A percentile compares a stretch with the other conserved stretches of the same genome.
These are phyloP conservation scores for Coemansia sp. DNA, from an alignment of 192 early-diverging fungal genomes.

Conservation along the genomic window DNA sequence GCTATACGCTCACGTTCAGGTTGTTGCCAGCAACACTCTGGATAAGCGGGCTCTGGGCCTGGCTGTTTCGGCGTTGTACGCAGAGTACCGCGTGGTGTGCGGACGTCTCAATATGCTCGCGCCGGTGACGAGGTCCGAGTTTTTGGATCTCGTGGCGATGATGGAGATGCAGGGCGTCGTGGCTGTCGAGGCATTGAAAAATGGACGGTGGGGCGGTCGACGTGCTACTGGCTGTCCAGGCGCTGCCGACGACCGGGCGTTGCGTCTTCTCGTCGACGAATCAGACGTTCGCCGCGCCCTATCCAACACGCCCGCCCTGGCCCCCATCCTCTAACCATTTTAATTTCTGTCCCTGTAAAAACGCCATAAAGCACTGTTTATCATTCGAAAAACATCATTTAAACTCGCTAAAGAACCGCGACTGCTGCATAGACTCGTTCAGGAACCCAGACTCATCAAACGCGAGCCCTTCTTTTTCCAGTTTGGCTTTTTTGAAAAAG, in stretches of 20 bases:
- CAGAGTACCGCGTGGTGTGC: slow-evolving; percentile 62
- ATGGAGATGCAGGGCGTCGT: slow-evolving; percentile 74
- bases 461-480: slow-evolving; percentile 61
- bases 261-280: slow-evolving; percentile 47
- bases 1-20: slow-evolving; percentile 42
- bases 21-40: slow-evolving; percentile 36
- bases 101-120: slow-evolving; percentile 55
- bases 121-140: slow-evolving; percentile 73
- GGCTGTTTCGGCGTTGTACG: slow-evolving; percentile 41
- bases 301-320: slow-evolving; percentile 26
- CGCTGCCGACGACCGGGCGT: slow-evolving; percentile 44
- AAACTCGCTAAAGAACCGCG: slow-evolving; percentile 58
- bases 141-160: slow-evolving; percentile 69
- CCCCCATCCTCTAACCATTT: slow-evolving; percentile 11
- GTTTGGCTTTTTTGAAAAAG: slow-evolving; percentile 65
- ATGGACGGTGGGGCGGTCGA: slow-evolving; percentile 34
- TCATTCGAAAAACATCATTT: slow-evolving; percentile 4
- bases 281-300: slow-evolving; percentile 43
- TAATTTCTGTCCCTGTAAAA: too few species aligned
- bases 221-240: slow-evolving; percentile 30
- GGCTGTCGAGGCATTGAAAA: slow-evolving; percentile 23
- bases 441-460: slow-evolving; percentile 63
- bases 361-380: too few species aligned
- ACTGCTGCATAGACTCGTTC: slow-evolving; percentile 29
- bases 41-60: slow-evolving; percentile 53